Conservation (phyloP, 75 land plant species). For the Adiantum capillusveneris region DNA sequence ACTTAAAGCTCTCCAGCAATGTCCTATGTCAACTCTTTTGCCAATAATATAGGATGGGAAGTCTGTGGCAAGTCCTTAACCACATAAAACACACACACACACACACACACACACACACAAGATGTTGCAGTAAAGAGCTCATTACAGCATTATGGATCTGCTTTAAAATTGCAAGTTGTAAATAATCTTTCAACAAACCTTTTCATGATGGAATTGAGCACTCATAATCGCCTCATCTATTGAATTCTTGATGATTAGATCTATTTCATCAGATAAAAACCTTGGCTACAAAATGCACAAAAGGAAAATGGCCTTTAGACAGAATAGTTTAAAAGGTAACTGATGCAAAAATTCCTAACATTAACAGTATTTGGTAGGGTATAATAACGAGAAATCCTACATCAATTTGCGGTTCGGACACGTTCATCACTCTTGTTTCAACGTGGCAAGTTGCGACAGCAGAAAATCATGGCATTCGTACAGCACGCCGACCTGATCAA, state of each 20-base stretch:
- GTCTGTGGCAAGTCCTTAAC: no score
- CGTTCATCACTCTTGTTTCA: background rate
- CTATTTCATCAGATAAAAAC: slow-evolving; percentile 34
- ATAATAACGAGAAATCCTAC: background rate
- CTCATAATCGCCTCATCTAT: slow-evolving; percentile 30
- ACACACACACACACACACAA: background rate
- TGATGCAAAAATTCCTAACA: background rate
- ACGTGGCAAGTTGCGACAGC: background rate
- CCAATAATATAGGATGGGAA: no score
- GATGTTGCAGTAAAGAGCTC: background rate
- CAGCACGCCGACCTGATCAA: no score
- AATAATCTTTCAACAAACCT: slow-evolving; percentile 23
- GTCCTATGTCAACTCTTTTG: no score
- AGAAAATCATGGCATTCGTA: no score
- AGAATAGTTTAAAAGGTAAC: background rate
- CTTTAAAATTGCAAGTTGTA: background rate
- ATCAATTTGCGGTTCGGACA: slow-evolving; percentile 3
- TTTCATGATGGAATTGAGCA: slow-evolving; percentile 30
- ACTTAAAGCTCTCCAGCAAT: no score
- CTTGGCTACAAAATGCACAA: slow-evolving; percentile 9
- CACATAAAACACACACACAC: no score
- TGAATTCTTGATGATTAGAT: slow-evolving; percentile 23
- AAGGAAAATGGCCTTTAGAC: background rate
- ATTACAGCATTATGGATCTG: no score
- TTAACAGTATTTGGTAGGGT: background rate